A percentile compares a stretch with the other conserved stretches of the same genome.
phyloP scores from a whole-genome alignment of 345 rosid genomes.

The Hibiscus tridactylites region DNA sequence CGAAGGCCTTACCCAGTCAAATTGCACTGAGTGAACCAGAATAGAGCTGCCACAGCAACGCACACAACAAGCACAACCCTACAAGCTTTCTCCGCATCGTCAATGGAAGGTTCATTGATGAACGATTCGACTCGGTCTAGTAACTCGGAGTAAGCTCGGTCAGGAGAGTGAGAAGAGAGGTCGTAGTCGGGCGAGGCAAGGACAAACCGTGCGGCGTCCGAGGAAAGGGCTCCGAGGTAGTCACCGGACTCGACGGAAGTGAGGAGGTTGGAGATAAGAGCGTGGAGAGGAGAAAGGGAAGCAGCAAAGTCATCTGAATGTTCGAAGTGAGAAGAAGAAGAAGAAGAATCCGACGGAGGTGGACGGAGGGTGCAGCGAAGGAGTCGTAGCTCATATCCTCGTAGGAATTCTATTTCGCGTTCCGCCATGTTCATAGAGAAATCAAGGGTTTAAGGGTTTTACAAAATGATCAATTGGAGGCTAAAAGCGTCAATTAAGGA shows the following conservation, averaged over 20 bases:
- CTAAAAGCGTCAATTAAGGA: no score
- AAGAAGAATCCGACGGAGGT: background rate
- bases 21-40: background rate
- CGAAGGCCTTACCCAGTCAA: conserved; percentile 1
- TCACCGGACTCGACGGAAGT: conserved; percentile 57
- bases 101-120: background rate
- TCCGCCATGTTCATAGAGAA: conserved; percentile 16
- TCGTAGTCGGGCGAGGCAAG: conserved; percentile 22
- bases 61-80: background rate
- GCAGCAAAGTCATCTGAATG: background rate
- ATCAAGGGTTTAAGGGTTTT: background rate
- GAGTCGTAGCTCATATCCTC: conserved; percentile 73
- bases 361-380: conserved; percentile 42
- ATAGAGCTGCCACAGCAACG: conserved; percentile 4
- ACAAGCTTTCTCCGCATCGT: background rate
- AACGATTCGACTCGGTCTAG: conserved; percentile 21
- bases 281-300: conserved; percentile 17
- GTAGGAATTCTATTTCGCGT: conserved; percentile 26
- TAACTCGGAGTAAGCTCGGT: conserved; percentile 40
- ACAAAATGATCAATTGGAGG: no score
- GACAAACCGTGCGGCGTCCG: conserved; percentile 33
- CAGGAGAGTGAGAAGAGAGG: conserved; percentile 35
- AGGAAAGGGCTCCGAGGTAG: conserved; percentile 51
- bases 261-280: conserved; percentile 35
- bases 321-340: background rate